A percentile compares a stretch with the other conserved stretches of the same genome.
Conservation (phyloP, 2,329 filamentous ascomycete genomes). For the Teratosphaeriaceae sp. region DNA sequence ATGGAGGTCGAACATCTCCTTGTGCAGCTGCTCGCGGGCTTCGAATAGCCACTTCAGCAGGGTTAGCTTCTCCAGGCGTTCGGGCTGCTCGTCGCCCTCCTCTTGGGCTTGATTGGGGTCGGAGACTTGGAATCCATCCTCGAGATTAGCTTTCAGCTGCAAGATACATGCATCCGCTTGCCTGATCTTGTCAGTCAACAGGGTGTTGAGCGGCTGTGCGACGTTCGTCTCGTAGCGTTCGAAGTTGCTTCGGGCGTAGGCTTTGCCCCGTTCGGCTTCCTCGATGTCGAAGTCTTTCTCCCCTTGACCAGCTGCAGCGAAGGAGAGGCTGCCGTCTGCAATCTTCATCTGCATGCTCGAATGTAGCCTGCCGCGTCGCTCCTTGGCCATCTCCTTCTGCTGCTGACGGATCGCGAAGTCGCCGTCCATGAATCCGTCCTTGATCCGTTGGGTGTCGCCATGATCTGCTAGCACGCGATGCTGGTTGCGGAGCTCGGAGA, state of each 20-base stretch:
- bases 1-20: slow-evolving; percentile 77
- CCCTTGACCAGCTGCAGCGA: slow-evolving; percentile 69
- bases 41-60: slow-evolving; percentile 97
- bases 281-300: slow-evolving; percentile 66
- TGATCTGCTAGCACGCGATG: slow-evolving; percentile 71
- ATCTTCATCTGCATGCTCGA: slow-evolving; percentile 70
- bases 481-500: slow-evolving; percentile 67
- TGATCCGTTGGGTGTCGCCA: slow-evolving; percentile 56
- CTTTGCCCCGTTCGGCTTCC: slow-evolving; percentile 65
- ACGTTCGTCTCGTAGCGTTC: slow-evolving; percentile 78
- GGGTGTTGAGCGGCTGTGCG: slow-evolving; percentile 73
- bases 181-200: slow-evolving; percentile 68
- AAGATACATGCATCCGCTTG: slow-evolving; percentile 72
- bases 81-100: slow-evolving; percentile 90
- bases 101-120: slow-evolving; percentile 83
- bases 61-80: slow-evolving; percentile 88
- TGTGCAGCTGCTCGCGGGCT: slow-evolving; percentile 78
- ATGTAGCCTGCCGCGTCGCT: slow-evolving; percentile 24
- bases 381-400: slow-evolving; percentile 22
- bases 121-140: slow-evolving; percentile 60
- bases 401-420: slow-evolving; percentile 41
- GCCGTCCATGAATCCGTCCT: slow-evolving; percentile 25
- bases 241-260: slow-evolving; percentile 71
- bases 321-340: slow-evolving; percentile 68
- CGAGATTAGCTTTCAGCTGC: slow-evolving; percentile 64